Base-by-base conservation (phyloP, 2,329 filamentous ascomycete species). In the Fusarium fujikuroi region DNA sequence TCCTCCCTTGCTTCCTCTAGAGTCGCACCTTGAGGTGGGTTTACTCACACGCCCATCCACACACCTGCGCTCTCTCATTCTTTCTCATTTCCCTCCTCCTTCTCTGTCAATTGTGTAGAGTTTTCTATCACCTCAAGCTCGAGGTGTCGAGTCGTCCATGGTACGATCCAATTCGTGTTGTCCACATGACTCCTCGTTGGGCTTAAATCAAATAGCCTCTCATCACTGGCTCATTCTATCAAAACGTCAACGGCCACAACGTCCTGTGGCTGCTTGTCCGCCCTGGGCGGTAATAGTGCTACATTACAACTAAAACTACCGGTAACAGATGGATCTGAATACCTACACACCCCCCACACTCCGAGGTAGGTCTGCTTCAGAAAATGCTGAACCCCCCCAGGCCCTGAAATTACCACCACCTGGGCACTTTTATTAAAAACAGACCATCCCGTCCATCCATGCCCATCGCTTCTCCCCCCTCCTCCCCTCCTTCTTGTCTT, bases 401-500 rank as follows among this genome's bases (percentile, higher is more conserved):
- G 65, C 70, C 74, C 70, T 77, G 72, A 70, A 66, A 74, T 76
- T 76, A 71, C 75, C 72, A 76, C 71, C 71, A 73, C 65, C 65
- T 67, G 49, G 49, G 40, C 65, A 67, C 54, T 77, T 78, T 78
- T 75, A 78, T 77, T 78, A 74, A 78, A 74, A 78, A 78, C 76
- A 76, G 76, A 72, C 74, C 74, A 78, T 76, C 76, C 72, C 69
- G 37, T 77, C 75, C 73, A 75, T 74, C 76, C 72, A 77, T 75
- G 69, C 67, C 69, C 72, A 53, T 67, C 52, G 64, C 53, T 72
- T 40, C 66, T 70, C 70, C 57, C 75, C 74, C 76, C 74, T 75
- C 75, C 73, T 75, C 74, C 76, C 76, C 74, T 78, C 76, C 73
- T 76, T 72, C 70, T 75, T 71, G 59, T 66, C 70, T 75, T 71